Evolutionary conservation across 2,329 filamentous ascomycete species (phyloP), one percentile per base, ranked within the genome.

Genomic region (Hortaea sp.): DNA sequence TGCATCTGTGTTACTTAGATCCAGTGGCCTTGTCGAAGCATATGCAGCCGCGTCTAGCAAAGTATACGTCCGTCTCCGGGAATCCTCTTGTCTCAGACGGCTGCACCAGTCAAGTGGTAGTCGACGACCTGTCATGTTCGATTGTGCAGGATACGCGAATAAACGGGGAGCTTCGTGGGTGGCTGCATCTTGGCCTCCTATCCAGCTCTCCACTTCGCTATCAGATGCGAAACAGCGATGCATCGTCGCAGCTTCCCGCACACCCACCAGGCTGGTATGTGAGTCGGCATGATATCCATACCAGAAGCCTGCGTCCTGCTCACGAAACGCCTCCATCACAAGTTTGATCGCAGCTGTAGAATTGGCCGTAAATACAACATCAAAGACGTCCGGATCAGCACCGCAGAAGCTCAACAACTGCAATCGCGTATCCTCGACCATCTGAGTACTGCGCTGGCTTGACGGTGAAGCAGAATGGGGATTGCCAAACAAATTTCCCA

Each of bases 331-430:
- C 47, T 97, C 92, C 43, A 79, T 75, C 2, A 94, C 84, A 7
- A 95, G 69, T 66, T 95, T 97, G 57, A 95, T 83, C 5, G 82
- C 89, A 3, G 89, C 88, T 0, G 90, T 97, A 13, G 90, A 85
- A 65, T 97, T 97, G 32, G 88, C 81, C 28, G 94, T 87, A 62
- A 97, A 97, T 1, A 95, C 79, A 2, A 97, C 67, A 57, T 95
- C 89, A 56, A 92, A 97, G 1, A 85, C 73, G 7, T 80, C 75
- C 2, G 89, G 85, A 52, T 88, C 81, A 2, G 88, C 89, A 39
- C 83, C 81, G 67, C 95, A 88, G 57, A 94, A 87, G 2, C 72
- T 72, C 30, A 97, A 69, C 2, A 86, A 72, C 10, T 79, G 75
- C 32, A 88, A 66, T 6, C 90, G 79, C 29, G 84, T 72, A 63